These are phyloP conservation scores for Sporothrix luriei DNA, from an alignment of 2,329 filamentous ascomycete species.

Conservation along the genomic window DNA sequence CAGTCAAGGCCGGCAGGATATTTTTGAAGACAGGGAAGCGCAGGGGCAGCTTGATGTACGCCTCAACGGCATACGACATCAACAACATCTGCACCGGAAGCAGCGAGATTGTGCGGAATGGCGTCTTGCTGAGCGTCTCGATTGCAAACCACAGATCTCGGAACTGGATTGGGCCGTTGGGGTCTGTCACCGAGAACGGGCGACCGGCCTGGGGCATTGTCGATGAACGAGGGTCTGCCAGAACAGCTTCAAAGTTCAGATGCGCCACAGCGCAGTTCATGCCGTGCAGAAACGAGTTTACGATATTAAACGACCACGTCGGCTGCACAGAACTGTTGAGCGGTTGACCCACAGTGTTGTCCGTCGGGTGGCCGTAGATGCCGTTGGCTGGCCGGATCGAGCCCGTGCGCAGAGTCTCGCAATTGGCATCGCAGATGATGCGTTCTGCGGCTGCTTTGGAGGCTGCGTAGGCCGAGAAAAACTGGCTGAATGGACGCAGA, in stretches of 20 bases:
- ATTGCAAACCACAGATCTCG: conserved; percentile 45
- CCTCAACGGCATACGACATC: conserved; percentile 45
- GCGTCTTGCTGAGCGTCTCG: conserved; percentile 43
- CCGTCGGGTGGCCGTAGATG: conserved; percentile 55
- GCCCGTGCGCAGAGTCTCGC: conserved; percentile 51
- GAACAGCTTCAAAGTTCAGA: conserved; percentile 47
- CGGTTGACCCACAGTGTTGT: conserved; percentile 51
- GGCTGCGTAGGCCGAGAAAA: conserved; percentile 52
- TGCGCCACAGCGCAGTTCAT: conserved; percentile 49
- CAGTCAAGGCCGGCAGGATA: conserved; percentile 42
- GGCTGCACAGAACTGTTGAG: conserved; percentile 46
- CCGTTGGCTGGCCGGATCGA: conserved; percentile 56
- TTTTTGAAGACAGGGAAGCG: conserved; percentile 39
- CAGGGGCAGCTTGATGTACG: conserved; percentile 43
- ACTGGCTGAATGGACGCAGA: conserved; percentile 46
- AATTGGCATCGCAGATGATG: conserved; percentile 45
- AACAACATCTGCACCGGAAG: conserved; percentile 45
- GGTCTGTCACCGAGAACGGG: conserved; percentile 49
- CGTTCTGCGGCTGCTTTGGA: conserved; percentile 53
- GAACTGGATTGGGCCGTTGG: conserved; percentile 48
- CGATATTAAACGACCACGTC: conserved; percentile 48
- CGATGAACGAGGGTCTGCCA: conserved; percentile 39
- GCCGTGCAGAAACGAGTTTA: conserved; percentile 48
- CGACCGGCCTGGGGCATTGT: conserved; percentile 43
- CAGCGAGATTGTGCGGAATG: conserved; percentile 42